Conservation (phyloP, 345 rosid genomes). For the Viola odorata region DNA sequence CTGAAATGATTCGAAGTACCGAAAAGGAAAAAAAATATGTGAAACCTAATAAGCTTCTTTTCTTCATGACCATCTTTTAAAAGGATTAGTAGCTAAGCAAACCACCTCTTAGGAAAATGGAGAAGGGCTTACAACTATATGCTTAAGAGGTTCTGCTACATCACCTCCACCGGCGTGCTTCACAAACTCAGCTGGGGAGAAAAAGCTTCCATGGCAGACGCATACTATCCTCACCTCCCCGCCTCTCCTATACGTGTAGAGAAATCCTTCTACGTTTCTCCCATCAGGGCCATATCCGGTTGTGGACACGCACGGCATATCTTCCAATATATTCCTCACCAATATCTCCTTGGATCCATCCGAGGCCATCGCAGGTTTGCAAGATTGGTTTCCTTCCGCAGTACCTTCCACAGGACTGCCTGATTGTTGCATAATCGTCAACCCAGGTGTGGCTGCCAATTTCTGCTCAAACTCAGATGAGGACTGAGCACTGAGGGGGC, state of each 20-base stretch:
- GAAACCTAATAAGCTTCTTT: conserved; percentile 9
- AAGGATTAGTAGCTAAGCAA: not conserved
- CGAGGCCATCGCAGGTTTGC: not conserved
- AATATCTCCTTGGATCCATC: conserved; percentile 22
- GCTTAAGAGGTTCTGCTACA: conserved; percentile 25
- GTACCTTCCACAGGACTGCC: conserved; percentile 2
- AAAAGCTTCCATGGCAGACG: conserved; percentile 32
- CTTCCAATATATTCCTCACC: conserved; percentile 17
- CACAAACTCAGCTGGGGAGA: conserved; percentile 25
- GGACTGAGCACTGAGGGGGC: conserved; percentile 40
- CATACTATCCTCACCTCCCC: conserved; percentile 31
- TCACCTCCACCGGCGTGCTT: conserved; percentile 28
- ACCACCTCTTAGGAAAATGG: conserved; percentile 27
- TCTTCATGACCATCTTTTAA: not conserved
- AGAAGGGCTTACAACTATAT: conserved; percentile 23
- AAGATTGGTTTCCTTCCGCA: conserved; percentile 2
- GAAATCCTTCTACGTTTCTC: conserved; percentile 25
- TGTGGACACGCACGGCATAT: conserved; percentile 29
- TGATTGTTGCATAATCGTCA: conserved; percentile 6
- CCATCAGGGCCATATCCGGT: conserved; percentile 25
- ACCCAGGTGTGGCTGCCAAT: conserved; percentile 5
- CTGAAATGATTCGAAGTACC: too few relatives aligned
- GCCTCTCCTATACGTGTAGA: conserved; percentile 21
- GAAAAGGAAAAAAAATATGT: not conserved
- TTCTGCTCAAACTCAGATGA: conserved; percentile 25